A percentile compares a stretch with the other conserved stretches of the same genome.
These are phyloP conservation scores for Rhizopus sp. DNA, from an alignment of 371 early-diverging fungal species.

Conservation along the genomic window DNA sequence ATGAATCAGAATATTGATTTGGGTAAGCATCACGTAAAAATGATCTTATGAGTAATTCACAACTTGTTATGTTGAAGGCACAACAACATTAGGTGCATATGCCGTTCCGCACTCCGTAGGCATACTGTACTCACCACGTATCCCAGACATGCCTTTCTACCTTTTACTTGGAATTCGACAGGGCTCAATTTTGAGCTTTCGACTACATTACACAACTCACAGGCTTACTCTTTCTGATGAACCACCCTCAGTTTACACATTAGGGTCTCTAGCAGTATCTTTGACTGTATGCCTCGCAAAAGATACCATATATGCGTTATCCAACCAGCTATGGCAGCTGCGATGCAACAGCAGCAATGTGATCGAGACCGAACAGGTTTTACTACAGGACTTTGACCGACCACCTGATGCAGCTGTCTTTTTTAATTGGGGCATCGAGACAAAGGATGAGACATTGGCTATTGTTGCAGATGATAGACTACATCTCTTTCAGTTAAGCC, in stretches of 20 bases:
- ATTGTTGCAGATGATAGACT: conserved; percentile 26
- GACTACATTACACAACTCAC: background rate
- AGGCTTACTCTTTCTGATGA: background rate
- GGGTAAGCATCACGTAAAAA: conserved; percentile 7
- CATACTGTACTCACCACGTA: background rate
- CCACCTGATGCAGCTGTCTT: conserved; percentile 17
- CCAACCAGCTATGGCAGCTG: conserved; percentile 30
- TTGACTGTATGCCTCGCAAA: background rate
- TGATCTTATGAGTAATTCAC: no score
- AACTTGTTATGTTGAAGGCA: conserved; percentile 5
- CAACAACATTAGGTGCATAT: background rate
- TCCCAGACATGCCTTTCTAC: background rate
- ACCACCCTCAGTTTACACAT: conserved; percentile 1
- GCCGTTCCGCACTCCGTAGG: conserved; percentile 13
- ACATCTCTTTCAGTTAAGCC: conserved; percentile 17
- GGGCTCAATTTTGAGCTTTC: conserved; percentile 19
- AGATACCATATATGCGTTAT: conserved; percentile 23
- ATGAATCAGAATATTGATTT: conserved; percentile 15
- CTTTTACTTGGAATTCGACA: conserved; percentile 17
- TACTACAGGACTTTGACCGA: conserved; percentile 13
- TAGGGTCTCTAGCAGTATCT: conserved; percentile 17
- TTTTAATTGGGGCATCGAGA: conserved; percentile 9
- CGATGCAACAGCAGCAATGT: conserved; percentile 7
- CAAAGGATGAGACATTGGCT: conserved; percentile 13
- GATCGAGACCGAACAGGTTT: conserved; percentile 23